Evolutionary conservation across 768 basidiomycete genomes (phyloP), one percentile per base, ranked within the genome.

Genomic region (Russula sp.): DNA sequence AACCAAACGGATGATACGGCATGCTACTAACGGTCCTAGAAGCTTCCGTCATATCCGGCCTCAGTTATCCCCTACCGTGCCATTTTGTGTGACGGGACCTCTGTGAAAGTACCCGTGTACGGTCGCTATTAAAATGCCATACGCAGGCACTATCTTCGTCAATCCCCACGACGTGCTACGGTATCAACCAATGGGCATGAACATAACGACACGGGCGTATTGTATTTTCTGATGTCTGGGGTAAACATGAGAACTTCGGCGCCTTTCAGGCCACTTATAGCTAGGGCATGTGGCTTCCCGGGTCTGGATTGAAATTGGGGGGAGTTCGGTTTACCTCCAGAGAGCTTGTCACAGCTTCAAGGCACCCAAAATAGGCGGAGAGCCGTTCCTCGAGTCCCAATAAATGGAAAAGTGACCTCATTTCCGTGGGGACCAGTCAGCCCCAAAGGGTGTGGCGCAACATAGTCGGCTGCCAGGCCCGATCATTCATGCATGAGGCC

Each of bases 11-110:
- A 74, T 94, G 92, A 73, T 95, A 91, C 18, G 91, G 94, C 92
- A 93, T 93, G 77, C 88, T 91, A 70, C 85, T 91, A 70, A 95
- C 95, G 74, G 94, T 92, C n/a, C 87, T 92, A 4, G 72, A 87
- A 81, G 71, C 78, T 83, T 27, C 91, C 92, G 63, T 64, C 67
- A 70, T 86, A 83, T 6, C 86, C 87, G 0, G 87, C 62, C n/a
- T 52, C 79, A 75, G 82, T 88, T 93, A 27, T 84, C 86, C 54
- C 89, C 83, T 20, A 89, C 88, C n/a, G 91, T 94, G 68, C 91
- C 89, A 69, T 88, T 88, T 49, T 80, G 72, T 57, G 87, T 83
- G 67, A 89, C 87, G n/a, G 81, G 71, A 71, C 70, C n/a, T 87
- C 47, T 73, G 10, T 66, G 69, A 5, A 86, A 82, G 68, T 91